Evolutionary conservation across 2,329 filamentous ascomycete species (phyloP).

Genomic region (Fusarium sp.): DNA sequence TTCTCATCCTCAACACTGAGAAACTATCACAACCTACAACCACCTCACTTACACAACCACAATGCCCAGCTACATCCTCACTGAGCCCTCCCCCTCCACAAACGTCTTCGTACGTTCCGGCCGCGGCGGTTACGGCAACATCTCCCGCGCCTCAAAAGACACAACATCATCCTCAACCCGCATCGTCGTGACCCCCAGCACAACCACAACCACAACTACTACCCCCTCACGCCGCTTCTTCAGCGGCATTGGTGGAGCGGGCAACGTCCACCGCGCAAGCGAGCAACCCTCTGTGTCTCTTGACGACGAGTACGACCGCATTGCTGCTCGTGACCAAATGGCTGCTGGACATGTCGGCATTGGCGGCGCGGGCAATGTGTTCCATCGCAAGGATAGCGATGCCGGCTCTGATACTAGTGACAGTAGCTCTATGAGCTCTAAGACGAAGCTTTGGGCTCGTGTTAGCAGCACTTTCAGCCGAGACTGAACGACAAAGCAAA

Average conservation of each 20-base stretch:
- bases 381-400: slow-evolving; percentile 62
- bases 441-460: slow-evolving; percentile 50
- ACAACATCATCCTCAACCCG: slow-evolving; percentile 57
- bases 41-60: slow-evolving; percentile 28
- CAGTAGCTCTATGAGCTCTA: slow-evolving; percentile 53
- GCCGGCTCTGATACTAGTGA: slow-evolving; percentile 52
- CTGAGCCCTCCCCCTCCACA: slow-evolving; percentile 49
- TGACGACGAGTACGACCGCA: slow-evolving; percentile 60
- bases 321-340: slow-evolving; percentile 55
- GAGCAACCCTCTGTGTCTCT: slow-evolving; percentile 62
- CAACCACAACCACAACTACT: slow-evolving; percentile 50
- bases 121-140: slow-evolving; percentile 68
- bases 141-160: slow-evolving; percentile 61
- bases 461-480: slow-evolving; percentile 50
- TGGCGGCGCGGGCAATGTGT: slow-evolving; percentile 73
- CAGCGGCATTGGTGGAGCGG: slow-evolving; percentile 74
- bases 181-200: slow-evolving; percentile 55
- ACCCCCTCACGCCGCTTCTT: slow-evolving; percentile 65
- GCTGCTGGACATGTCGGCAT: slow-evolving; percentile 72
- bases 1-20: neutral
- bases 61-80: slow-evolving; percentile 51
- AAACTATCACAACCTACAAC: slow-evolving; percentile 6
- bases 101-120: slow-evolving; percentile 60
- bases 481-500: slow-evolving; percentile 28
- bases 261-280: slow-evolving; percentile 67